Percentiles rank a stretch among this genome's conserved stretches.
phyloP scores from a whole-genome alignment of 2,329 filamentous ascomycete genomes.

The Trichophyton simii region DNA sequence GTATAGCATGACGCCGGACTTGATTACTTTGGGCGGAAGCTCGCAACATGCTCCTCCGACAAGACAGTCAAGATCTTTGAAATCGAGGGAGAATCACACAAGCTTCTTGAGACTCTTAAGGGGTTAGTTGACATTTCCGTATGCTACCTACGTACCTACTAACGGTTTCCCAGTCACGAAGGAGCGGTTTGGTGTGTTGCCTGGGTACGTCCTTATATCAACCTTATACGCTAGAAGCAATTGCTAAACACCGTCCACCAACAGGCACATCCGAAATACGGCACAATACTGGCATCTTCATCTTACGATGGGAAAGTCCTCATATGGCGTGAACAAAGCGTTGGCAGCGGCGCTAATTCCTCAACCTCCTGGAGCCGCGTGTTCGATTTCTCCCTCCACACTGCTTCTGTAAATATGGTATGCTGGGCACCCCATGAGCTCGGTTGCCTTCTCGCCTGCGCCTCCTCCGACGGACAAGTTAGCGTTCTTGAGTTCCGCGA shows the following conservation, averaged over 20 bases:
- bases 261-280: slow-evolving; percentile 86
- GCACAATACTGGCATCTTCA: slow-evolving; percentile 89
- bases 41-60: slow-evolving; percentile 95
- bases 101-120: slow-evolving; percentile 82
- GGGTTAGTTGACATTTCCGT: slow-evolving; percentile 45
- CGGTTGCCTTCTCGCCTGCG: slow-evolving; percentile 87
- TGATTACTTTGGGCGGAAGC: slow-evolving; percentile 92
- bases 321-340: slow-evolving; percentile 82
- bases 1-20: slow-evolving; percentile 86
- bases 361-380: slow-evolving; percentile 64
- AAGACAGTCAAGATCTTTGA: slow-evolving; percentile 99
- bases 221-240: not conserved
- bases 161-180: slow-evolving; percentile 56
- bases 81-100: slow-evolving; percentile 83
- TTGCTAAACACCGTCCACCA: not conserved
- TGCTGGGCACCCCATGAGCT: slow-evolving; percentile 96
- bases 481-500: slow-evolving; percentile 95
- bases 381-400: slow-evolving; percentile 87
- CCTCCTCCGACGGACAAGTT: slow-evolving; percentile 85
- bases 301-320: slow-evolving; percentile 97
- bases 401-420: slow-evolving; percentile 91
- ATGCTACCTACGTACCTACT: slow-evolving; percentile 11
- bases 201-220: slow-evolving; percentile 46
- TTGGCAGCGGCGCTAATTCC: slow-evolving; percentile 25
- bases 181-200: slow-evolving; percentile 95